These are phyloP conservation scores for Hebeloma cylindrosporum DNA, from an alignment of 768 basidiomycete genomes.

Conservation along the genomic window DNA sequence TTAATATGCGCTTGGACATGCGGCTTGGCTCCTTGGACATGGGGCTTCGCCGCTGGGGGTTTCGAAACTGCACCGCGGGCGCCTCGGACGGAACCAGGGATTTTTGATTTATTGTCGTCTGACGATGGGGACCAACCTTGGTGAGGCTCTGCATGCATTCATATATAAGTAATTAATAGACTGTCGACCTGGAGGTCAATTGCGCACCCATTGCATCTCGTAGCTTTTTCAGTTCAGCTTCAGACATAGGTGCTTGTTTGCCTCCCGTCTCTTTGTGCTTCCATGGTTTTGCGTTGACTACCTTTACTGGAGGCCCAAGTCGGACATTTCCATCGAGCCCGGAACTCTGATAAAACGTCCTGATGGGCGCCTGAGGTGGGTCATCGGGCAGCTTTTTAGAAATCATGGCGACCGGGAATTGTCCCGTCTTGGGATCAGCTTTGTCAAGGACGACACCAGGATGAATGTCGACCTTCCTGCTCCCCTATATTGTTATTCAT, in stretches of 20 bases:
- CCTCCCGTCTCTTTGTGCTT: constrained; percentile 14
- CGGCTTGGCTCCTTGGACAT: too few relatives aligned
- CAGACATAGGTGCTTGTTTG: constrained; percentile 13
- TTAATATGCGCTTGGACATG: too few relatives aligned
- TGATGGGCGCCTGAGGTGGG: constrained; percentile 23
- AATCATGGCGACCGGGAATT: constrained; percentile 23
- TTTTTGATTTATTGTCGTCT: not conserved
- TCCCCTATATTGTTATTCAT: not conserved
- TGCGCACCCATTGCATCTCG: constrained; percentile 17
- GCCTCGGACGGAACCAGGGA: too few relatives aligned
- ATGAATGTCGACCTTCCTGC: constrained; percentile 22
- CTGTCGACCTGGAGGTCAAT: too few relatives aligned
- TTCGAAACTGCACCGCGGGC: too few relatives aligned
- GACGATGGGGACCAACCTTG: too few relatives aligned
- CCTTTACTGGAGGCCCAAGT: constrained; percentile 10
- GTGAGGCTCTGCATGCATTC: too few relatives aligned
- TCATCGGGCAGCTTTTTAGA: constrained; percentile 23
- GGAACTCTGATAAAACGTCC: constrained; percentile 11
- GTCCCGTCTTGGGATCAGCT: constrained; percentile 12
- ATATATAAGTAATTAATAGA: not conserved
- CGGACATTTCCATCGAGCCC: constrained; percentile 20
- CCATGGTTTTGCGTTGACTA: constrained; percentile 19
- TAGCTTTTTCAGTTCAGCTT: constrained; percentile 6
- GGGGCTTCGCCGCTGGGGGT: too few relatives aligned
- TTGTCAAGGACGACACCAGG: constrained; percentile 23